Percentiles rank a stretch among this genome's conserved stretches.
Evolutionary conservation across 148 eudicot species (phyloP).

Genomic region (Silene conica): DNA sequence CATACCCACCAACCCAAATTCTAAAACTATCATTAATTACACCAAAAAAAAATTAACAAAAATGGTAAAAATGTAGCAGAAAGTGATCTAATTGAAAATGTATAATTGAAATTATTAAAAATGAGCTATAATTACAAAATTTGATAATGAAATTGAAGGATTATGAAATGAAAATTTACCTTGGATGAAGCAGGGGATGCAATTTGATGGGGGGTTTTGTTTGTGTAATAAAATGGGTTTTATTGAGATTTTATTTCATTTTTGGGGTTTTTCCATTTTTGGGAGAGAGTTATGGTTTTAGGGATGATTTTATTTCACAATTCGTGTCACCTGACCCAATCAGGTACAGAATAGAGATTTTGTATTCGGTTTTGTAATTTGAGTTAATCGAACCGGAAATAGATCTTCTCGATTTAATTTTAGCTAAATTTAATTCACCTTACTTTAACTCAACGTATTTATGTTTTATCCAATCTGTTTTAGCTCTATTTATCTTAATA

Average conservation of each 20-base stretch:
- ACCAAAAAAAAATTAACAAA: too few species aligned
- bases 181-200: not conserved
- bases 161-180: not conserved
- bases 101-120: not conserved
- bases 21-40: not conserved
- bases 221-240: conserved; percentile 2
- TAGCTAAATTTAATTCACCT: too few species aligned
- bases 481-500: too few species aligned
- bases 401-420: too few species aligned
- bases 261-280: not conserved
- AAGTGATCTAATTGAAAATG: not conserved
- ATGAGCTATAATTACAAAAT: not conserved
- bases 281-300: conserved; percentile 1
- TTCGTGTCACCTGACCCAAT: not conserved
- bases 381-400: too few species aligned
- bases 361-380: too few species aligned
- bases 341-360: too few species aligned
- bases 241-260: not conserved
- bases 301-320: not conserved
- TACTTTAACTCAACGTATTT: too few species aligned
- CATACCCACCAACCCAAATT: conserved; percentile 8
- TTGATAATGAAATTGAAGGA: not conserved
- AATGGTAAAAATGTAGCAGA: not conserved
- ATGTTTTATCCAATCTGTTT: too few species aligned
- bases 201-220: conserved; percentile 2